These are phyloP conservation scores for Russula vinacea DNA, from an alignment of 768 basidiomycete genomes.

Conservation along the genomic window DNA sequence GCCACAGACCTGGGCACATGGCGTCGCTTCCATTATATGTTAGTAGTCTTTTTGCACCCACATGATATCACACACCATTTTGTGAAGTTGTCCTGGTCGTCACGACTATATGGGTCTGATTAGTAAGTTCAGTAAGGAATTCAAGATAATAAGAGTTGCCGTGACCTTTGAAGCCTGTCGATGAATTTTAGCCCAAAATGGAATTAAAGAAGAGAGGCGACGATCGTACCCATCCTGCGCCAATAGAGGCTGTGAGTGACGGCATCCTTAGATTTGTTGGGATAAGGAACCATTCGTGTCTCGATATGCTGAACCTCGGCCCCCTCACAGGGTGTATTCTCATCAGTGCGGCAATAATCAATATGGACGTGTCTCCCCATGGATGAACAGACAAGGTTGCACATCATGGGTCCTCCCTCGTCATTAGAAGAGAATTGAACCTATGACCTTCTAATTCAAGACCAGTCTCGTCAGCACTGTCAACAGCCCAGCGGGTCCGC, in stretches of 20 bases:
- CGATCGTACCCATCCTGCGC: slow-evolving; percentile 51
- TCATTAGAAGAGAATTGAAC: slow-evolving; percentile 52
- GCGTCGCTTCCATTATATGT: slow-evolving; percentile 40
- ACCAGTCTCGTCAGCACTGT: slow-evolving; percentile 48
- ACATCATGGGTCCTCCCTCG: slow-evolving; percentile 63
- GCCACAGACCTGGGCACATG: slow-evolving; percentile 47
- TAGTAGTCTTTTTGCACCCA: slow-evolving; percentile 1
- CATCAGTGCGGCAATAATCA: slow-evolving; percentile 50
- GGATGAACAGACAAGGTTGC: slow-evolving; percentile 52
- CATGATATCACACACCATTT: slow-evolving; percentile 45
- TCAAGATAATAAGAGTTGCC: not conserved
- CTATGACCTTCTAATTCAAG: slow-evolving; percentile 55
- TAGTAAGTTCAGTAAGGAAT: not conserved
- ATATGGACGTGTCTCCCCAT: slow-evolving; percentile 58
- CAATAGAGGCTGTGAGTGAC: slow-evolving; percentile 55
- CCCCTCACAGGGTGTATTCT: slow-evolving; percentile 41
- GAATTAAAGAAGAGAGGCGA: not conserved
- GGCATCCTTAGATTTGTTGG: slow-evolving; percentile 49
- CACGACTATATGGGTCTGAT: slow-evolving; percentile 57
- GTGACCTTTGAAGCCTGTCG: slow-evolving; percentile 53
- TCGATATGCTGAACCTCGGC: slow-evolving; percentile 48
- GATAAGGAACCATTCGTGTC: slow-evolving; percentile 45
- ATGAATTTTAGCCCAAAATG: not conserved
- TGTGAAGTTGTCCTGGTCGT: slow-evolving; percentile 51
- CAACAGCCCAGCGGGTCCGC: slow-evolving; percentile 53